Evolutionary conservation across 805 yeast species (phyloP).

Genomic region (Wickerhamomyces chaumierensis): DNA sequence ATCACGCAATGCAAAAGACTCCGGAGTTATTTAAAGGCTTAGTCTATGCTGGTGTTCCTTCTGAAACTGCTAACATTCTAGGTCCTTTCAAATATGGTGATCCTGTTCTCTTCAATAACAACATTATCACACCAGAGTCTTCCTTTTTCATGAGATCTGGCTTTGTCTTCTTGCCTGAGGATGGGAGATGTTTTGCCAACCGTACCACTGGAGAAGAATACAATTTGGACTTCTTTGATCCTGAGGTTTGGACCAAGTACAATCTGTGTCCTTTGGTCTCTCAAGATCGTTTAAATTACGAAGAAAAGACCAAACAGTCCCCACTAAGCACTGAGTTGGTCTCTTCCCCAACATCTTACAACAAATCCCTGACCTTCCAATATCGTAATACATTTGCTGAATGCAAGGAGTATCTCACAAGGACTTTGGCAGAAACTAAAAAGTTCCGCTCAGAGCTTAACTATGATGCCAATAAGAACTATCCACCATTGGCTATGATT

Average conservation of each 20-base stretch:
- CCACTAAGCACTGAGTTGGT: conserved; percentile 11
- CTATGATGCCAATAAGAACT: conserved; percentile 37
- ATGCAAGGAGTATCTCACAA: conserved; percentile 50
- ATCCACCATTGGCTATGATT: conserved; percentile 79
- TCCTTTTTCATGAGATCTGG: conserved; percentile 85
- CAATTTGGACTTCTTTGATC: conserved; percentile 68
- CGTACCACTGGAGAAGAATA: conserved; percentile 42
- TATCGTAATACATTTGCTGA: conserved; percentile 31
- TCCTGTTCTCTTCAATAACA: conserved; percentile 61
- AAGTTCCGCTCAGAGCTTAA: conserved; percentile 45
- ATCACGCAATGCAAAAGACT: conserved; percentile 58
- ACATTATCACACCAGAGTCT: conserved; percentile 66
- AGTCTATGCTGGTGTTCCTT: conserved; percentile 75
- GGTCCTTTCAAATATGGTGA: conserved; percentile 85
- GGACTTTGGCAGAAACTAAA: conserved; percentile 51
- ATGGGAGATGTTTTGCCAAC: conserved; percentile 67
- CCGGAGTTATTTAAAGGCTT: conserved; percentile 66
- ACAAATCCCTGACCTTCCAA: conserved; percentile 4
- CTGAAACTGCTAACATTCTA: conserved; percentile 72
- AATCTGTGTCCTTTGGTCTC: conserved; percentile 65
- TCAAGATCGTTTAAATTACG: conserved; percentile 16
- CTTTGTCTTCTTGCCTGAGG: conserved; percentile 64
- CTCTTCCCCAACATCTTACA: conserved; percentile 1
- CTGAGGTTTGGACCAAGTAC: conserved; percentile 69
- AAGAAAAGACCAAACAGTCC: conserved; percentile 3